These are phyloP conservation scores for Lichtheimia ornata DNA, from an alignment of 371 early-diverging fungal genomes.

Conservation along the genomic window DNA sequence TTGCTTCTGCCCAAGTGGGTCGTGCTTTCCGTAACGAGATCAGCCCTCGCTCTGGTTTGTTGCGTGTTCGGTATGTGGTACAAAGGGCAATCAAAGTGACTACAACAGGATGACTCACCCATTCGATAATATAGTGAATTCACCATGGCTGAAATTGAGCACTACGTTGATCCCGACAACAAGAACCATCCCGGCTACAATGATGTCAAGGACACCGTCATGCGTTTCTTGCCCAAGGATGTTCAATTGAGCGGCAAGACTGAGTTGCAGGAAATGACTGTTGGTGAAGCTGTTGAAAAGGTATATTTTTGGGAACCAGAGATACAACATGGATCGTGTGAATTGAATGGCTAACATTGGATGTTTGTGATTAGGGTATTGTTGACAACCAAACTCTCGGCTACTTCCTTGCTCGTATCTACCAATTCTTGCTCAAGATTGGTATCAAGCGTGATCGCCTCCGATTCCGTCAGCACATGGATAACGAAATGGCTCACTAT, in stretches of 20 bases:
- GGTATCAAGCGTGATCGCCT: slow-evolving; percentile 91
- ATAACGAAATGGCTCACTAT: slow-evolving; percentile 99
- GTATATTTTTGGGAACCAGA: slow-evolving; percentile 17
- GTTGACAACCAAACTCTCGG: slow-evolving; percentile 98
- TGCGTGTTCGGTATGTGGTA: slow-evolving; percentile 86
- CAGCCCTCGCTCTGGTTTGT: slow-evolving; percentile 96
- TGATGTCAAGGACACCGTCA: slow-evolving; percentile 76
- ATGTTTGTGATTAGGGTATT: slow-evolving; percentile 52
- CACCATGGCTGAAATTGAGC: slow-evolving; percentile 99
- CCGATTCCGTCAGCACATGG: slow-evolving; percentile 99
- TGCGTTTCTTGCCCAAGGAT: slow-evolving; percentile 80
- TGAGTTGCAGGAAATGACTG: slow-evolving; percentile 69
- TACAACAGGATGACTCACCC: neutral
- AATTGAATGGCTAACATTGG: neutral
- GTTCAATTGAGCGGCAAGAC: slow-evolving; percentile 81
- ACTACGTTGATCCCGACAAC: slow-evolving; percentile 95
- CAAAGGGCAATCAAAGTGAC: neutral
- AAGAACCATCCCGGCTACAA: slow-evolving; percentile 94
- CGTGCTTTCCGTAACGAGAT: slow-evolving; percentile 99
- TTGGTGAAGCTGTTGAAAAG: slow-evolving; percentile 94
- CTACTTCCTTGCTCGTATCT: slow-evolving; percentile 97
- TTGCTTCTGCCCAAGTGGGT: slow-evolving; percentile 99
- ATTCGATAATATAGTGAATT: slow-evolving; percentile 76
- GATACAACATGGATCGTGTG: too few relatives aligned
- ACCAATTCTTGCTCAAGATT: slow-evolving; percentile 90